Evolutionary conservation across 176 grass and related monocot species (phyloP).

Genomic region (Melocanna baccifera): DNA sequence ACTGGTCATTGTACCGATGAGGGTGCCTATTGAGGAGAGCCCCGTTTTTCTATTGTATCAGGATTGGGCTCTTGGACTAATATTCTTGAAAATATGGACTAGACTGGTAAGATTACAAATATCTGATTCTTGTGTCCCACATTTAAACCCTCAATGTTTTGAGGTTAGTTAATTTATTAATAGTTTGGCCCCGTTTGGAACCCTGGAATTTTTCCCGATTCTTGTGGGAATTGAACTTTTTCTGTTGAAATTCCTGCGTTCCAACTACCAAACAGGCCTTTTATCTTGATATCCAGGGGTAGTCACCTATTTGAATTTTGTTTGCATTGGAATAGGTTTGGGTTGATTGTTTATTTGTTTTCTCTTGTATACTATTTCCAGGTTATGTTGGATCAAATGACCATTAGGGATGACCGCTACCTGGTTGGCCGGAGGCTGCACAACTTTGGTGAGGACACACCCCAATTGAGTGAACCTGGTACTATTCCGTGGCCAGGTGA

Average conservation of each 20-base stretch:
- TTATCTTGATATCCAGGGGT: neutral
- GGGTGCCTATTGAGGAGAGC: conserved; percentile 96
- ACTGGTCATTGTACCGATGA: conserved; percentile 93
- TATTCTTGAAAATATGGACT: conserved; percentile 98
- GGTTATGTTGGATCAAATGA: conserved; percentile 99
- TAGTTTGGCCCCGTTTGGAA: neutral
- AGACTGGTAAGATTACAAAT: conserved; percentile 58
- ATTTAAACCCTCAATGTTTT: neutral
- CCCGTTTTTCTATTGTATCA: conserved; percentile 94
- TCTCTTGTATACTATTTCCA: conserved; percentile 23
- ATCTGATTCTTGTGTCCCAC: neutral
- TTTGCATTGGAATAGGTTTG: neutral
- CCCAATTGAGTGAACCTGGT: neutral
- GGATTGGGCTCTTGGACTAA: conserved; percentile 95
- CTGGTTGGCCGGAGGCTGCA: conserved; percentile 92
- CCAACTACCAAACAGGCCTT: neutral
- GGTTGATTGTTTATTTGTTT: conserved; percentile 1
- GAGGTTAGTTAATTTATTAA: neutral
- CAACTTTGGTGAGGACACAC: conserved; percentile 71
- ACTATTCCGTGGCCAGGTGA: conserved; percentile 10
- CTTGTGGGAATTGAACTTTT: neutral
- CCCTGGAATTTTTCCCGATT: neutral
- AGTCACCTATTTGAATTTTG: neutral
- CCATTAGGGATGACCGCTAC: conserved; percentile 92
- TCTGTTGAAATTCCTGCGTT: neutral